Evolutionary conservation across 2,329 filamentous ascomycete species (phyloP), one percentile per base, ranked within the genome.

Genomic region (Clonostachys chloroleuca): DNA sequence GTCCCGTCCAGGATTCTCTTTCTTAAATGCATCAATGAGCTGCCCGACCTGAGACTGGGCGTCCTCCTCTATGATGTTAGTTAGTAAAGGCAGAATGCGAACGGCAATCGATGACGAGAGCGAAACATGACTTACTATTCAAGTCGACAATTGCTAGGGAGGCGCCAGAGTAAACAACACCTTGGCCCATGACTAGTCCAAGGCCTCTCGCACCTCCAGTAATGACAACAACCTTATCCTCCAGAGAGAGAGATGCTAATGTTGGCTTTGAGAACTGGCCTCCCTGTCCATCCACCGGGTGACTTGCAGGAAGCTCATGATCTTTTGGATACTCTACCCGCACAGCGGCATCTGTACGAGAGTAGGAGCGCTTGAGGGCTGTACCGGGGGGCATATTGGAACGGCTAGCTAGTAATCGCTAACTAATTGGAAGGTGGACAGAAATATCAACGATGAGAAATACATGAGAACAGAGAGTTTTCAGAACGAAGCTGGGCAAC

Each of bases 71-170:
- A 58, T 50, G 47, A 39, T 18, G 13, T 12, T n/a, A 8, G 17
- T 18, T 4, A 30, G 24, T 10, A 30, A 30, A 30, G 9, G 10
- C n/a, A 30, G 7, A 30, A 1, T 4, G 24, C 5, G 24, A 10
- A 10, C 24, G 24, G 24, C 24, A 30, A 30, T 30, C 24, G 24
- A 30, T 30, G 24, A 30, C 24, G 9, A 30, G 24, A 30, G 24
- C 8, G 24, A 30, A 30, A 10, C 24, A 30, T 34, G 42, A 76
- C 83, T 56, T 68, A 92, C 89, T 87, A 71, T 97, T 96, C 72
- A 96, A 75, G 65, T 97, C 92, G 39, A 96, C 90, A 66, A 97
- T 88, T 40, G 92, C 92, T 51, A 96, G 77, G 65, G 95, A 86
- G 9, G 89, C 88, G 45, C 92, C 92, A 47, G 88, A 94, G 46